Evolutionary conservation across 257 asterid genomes (phyloP).

Genomic region (Cinchona pubescens): DNA sequence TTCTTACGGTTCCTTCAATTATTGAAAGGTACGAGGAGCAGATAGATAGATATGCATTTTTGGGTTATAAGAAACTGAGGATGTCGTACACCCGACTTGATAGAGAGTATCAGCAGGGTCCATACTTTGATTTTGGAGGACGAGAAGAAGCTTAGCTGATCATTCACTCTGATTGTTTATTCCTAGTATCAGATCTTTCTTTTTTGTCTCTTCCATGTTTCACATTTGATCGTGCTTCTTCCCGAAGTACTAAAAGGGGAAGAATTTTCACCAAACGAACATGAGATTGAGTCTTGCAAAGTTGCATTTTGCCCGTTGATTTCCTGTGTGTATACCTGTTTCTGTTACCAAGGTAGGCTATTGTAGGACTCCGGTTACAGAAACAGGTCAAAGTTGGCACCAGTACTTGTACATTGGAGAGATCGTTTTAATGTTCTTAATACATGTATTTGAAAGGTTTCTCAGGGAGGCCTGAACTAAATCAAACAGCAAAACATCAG

Average conservation of each 20-base stretch:
- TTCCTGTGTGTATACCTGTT: too few species aligned
- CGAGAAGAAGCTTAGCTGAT: conserved; percentile 59
- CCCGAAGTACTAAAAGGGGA: neutral
- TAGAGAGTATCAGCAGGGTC: conserved; percentile 37
- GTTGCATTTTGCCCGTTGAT: neutral
- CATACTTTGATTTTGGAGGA: conserved; percentile 54
- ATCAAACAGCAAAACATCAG: neutral
- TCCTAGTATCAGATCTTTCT: neutral
- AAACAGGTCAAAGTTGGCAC: too few species aligned
- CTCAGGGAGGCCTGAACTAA: neutral
- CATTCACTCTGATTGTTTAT: neutral
- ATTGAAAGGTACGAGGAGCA: conserved; percentile 63
- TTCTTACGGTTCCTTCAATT: conserved; percentile 70
- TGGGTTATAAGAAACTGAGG: conserved; percentile 36
- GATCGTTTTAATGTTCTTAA: neutral
- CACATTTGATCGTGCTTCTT: neutral
- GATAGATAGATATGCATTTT: conserved; percentile 35
- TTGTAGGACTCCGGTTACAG: too few species aligned
- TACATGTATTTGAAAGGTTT: neutral
- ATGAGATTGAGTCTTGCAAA: too few species aligned
- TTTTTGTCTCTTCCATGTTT: neutral
- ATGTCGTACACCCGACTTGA: conserved; percentile 40
- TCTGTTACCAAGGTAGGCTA: too few species aligned
- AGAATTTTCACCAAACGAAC: neutral
- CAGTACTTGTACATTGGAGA: neutral